Evolutionary conservation across 352 stramenopile species (phyloP), one percentile per base, ranked within the genome.

Genomic region (Peronosclerospora sorghi): DNA sequence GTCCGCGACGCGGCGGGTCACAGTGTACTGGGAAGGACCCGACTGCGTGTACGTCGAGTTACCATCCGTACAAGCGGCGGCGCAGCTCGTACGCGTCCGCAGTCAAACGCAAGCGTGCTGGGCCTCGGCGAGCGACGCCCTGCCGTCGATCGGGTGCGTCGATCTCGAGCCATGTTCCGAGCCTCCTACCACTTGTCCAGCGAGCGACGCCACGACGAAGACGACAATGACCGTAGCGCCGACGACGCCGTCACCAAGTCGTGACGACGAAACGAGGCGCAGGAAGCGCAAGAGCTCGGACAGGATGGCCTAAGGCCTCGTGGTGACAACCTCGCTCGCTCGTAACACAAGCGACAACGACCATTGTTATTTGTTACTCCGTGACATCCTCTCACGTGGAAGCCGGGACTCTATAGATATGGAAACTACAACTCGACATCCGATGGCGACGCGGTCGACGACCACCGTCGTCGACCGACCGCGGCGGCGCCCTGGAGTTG

Each of bases 131-230:
- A 65, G 56, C 21, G 63, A 83, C 41, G 68, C 71, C 19, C 77
- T 83, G 65, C 63, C 71, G 30, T 81, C 65, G 15, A 76, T 83
- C 35, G 68, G 68, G 4, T 81, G 68, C 34, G 66, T 81, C 17
- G 71, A 83, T 36, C 43, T 83, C 24, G 69, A 73, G 17, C 54
- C 54, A 21, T 81, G 68, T 14, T 36, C 57, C 28, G 48, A 40
- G 42, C 32, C 44, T n/a, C n/a, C n/a, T n/a, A n/a, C n/a, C n/a
- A n/a, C n/a, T n/a, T n/a, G n/a, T n/a, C n/a, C n/a, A n/a, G 17
- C 3, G 21, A 26, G 21, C 21, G 51, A 65, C 42, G 47, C 54
- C 53, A 58, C 18, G 50, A 41, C 41, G 51, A 65, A 41, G 47
- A 52, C n/a, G n/a, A n/a, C n/a, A 52, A 20, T 53, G n/a, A n/a